phyloP scores from a whole-genome alignment of 192 early-diverging fungal species.

The Umbelopsis ramanniana region DNA sequence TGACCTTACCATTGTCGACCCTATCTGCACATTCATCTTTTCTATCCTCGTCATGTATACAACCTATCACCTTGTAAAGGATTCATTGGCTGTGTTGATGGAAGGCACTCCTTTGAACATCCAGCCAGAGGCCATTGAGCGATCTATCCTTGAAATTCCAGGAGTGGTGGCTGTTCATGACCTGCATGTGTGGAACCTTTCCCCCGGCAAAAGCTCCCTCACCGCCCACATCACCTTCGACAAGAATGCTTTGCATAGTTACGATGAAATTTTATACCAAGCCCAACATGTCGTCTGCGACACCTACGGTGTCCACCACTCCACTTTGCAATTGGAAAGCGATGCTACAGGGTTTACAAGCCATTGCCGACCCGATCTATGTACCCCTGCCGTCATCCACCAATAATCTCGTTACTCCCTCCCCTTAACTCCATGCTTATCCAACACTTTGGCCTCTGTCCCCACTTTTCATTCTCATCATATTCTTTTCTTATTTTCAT shows the following conservation, averaged over 20 bases:
- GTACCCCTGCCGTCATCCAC: slow-evolving; percentile 3
- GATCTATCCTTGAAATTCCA: slow-evolving; percentile 42
- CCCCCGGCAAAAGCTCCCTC: slow-evolving; percentile 52
- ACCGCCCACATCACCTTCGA: slow-evolving; percentile 39
- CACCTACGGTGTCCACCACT: slow-evolving; percentile 56
- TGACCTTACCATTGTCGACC: slow-evolving; percentile 67
- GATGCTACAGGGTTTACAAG: slow-evolving; percentile 43
- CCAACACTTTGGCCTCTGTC: too few relatives aligned
- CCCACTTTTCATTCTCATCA: too few relatives aligned
- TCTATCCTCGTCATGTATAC: slow-evolving; percentile 75
- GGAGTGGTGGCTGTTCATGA: slow-evolving; percentile 59
- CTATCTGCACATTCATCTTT: slow-evolving; percentile 83
- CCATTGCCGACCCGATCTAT: slow-evolving; percentile 55
- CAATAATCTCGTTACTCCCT: not conserved
- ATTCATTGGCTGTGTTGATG: slow-evolving; percentile 74
- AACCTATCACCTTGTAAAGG: slow-evolving; percentile 66
- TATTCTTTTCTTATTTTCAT: too few relatives aligned
- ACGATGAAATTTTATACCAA: slow-evolving; percentile 53
- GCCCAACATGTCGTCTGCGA: slow-evolving; percentile 57
- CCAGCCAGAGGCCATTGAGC: slow-evolving; percentile 51
- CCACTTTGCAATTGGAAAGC: slow-evolving; percentile 58
- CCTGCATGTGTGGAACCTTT: slow-evolving; percentile 61
- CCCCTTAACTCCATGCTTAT: too few relatives aligned
- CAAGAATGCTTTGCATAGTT: slow-evolving; percentile 34
- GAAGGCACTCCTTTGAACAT: slow-evolving; percentile 64